phyloP scores from a whole-genome alignment of 108 stramenopile species.

The Nitzschia sp. region DNA sequence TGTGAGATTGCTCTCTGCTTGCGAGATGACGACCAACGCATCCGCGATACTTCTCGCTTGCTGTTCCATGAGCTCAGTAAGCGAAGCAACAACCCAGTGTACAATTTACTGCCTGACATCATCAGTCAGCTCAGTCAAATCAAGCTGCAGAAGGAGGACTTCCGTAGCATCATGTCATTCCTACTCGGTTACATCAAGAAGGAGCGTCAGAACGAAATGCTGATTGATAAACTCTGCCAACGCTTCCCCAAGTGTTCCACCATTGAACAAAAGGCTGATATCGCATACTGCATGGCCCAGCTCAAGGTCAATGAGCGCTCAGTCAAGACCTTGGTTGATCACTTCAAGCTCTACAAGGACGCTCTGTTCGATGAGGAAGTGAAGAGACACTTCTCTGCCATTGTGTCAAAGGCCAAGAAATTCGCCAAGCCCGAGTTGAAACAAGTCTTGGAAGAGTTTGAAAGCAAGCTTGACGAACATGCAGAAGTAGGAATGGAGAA shows the following conservation, averaged over 20 bases:
- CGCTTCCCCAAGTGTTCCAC: slow-evolving; percentile 82
- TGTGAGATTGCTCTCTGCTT: slow-evolving; percentile 94
- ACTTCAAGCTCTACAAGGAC: slow-evolving; percentile 89
- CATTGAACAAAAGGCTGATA: slow-evolving; percentile 79
- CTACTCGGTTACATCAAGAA: slow-evolving; percentile 95
- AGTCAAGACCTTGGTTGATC: slow-evolving; percentile 83
- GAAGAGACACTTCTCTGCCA: slow-evolving; percentile 66
- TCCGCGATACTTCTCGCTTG: slow-evolving; percentile 89
- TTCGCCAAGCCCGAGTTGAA: slow-evolving; percentile 83
- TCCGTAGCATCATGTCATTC: slow-evolving; percentile 90
- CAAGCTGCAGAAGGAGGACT: slow-evolving; percentile 67
- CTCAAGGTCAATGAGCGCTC: slow-evolving; percentile 89
- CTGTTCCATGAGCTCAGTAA: slow-evolving; percentile 96
- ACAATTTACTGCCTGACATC: slow-evolving; percentile 98
- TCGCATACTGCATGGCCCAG: slow-evolving; percentile 93
- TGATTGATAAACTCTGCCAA: slow-evolving; percentile 92
- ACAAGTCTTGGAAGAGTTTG: slow-evolving; percentile 84
- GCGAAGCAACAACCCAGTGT: slow-evolving; percentile 93
- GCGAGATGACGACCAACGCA: slow-evolving; percentile 79
- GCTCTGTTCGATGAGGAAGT: slow-evolving; percentile 92
- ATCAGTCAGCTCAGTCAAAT: slow-evolving; percentile 87
- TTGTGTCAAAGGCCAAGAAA: slow-evolving; percentile 85
- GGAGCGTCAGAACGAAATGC: slow-evolving; percentile 91
- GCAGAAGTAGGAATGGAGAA: slow-evolving; percentile 66
- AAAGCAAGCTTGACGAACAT: slow-evolving; percentile 67